Evolutionary conservation across 345 rosid genomes (phyloP), one percentile per base, ranked within the genome.

Genomic region (Erucastrum elatum): DNA sequence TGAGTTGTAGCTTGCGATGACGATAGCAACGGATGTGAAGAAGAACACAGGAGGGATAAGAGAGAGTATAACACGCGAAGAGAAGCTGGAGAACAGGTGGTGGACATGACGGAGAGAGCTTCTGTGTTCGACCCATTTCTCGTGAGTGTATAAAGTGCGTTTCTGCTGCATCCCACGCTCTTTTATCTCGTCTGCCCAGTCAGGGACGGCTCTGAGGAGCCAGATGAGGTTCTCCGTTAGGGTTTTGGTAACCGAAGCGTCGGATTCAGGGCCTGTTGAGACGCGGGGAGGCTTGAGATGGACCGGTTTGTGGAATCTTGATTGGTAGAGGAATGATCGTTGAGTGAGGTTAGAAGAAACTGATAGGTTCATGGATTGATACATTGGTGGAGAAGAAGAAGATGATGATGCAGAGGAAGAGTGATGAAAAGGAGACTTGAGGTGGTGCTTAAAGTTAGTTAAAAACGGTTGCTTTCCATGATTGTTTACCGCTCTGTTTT

Each of bases 21-120:
- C 4, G 1, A 75, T 74, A 0, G 97, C 97, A 17, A 89, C 90
- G 3, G 77, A 72, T 2, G 98, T 94, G 75, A 94, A 92, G 41
- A 84, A 87, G 58, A 87, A 79, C 15, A 94, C 97, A 0, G 98
- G 98, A 0, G 97, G 96, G 16, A 94, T 82, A 41, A 94, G 56
- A 9, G 98, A 92, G 25, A 92, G 84, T 55, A 94, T 87, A 8
- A 94, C 98, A 3, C 98, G 89, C 0, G 98, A 94, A 1, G 93
- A 86, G 0, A 88, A 75, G 84, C 92, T 88, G 0, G 96, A 90
- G 64, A 92, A 77, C 15, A 94, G 29, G 79, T 92, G 97, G 1
- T 94, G 86, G 9, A 92, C 6, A 75, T 94, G 98, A 71, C 97
- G 98, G 41, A 72, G 77, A 1, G 98, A 94, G 86, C 97, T 92